A percentile compares a stretch with the other conserved stretches of the same genome.
phyloP scores from a whole-genome alignment of 805 yeast species.

The Jamesozyma hellenica region DNA sequence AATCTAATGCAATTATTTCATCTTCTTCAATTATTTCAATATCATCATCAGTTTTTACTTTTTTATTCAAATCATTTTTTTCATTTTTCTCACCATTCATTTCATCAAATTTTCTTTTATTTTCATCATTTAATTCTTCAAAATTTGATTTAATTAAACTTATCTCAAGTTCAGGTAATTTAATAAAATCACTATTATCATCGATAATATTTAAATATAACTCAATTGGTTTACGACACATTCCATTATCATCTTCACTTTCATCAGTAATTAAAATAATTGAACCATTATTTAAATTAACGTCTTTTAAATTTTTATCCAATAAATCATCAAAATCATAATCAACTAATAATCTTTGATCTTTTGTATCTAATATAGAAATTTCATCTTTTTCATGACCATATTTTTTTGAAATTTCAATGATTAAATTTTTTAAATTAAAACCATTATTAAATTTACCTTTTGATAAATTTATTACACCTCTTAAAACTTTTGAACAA shows the following conservation, averaged over 20 bases:
- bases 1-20: conserved; percentile 4
- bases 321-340: conserved; percentile 78
- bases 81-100: too few relatives aligned
- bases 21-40: conserved; percentile 4
- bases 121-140: conserved; percentile 1
- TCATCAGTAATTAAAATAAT: conserved; percentile 71
- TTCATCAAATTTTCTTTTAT: conserved; percentile 8
- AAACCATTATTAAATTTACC: conserved; percentile 8
- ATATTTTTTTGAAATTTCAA: conserved; percentile 38
- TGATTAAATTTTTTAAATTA: conserved; percentile 45
- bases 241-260: conserved; percentile 38
- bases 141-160: conserved; percentile 13
- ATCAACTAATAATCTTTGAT: conserved; percentile 63
- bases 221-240: conserved; percentile 46
- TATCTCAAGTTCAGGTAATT: conserved; percentile 29
- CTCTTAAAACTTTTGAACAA: conserved; percentile 45
- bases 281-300: conserved; percentile 53
- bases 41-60: background rate
- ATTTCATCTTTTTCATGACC: conserved; percentile 37
- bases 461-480: conserved; percentile 33
- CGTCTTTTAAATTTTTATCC: conserved; percentile 36
- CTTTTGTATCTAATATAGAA: conserved; percentile 25
- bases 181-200: conserved; percentile 8
- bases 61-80: background rate
- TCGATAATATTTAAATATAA: conserved; percentile 37